phyloP scores from a whole-genome alignment of 2,329 filamentous ascomycete genomes.

The Penicillium decumbens region DNA sequence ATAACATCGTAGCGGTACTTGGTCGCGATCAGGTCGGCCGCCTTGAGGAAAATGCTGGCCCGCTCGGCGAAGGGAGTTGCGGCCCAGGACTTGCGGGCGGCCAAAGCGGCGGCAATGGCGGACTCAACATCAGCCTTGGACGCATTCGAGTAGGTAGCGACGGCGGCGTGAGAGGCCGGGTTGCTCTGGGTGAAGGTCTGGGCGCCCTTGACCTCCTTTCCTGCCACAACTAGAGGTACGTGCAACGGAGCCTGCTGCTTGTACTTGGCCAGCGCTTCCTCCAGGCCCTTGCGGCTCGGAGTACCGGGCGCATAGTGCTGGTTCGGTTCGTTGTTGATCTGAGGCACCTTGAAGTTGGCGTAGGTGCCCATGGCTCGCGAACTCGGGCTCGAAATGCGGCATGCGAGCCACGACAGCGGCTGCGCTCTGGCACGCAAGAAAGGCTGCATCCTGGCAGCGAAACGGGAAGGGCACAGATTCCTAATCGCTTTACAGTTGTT shows the following conservation, averaged over 20 bases:
- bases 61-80: constrained; percentile 81
- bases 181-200: constrained; percentile 62
- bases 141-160: constrained; percentile 83
- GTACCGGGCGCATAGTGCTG: constrained; percentile 86
- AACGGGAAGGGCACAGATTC: background rate
- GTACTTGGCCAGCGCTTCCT: constrained; percentile 65
- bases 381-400: constrained; percentile 19
- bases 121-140: constrained; percentile 67
- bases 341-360: constrained; percentile 81
- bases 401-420: constrained; percentile 21
- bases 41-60: constrained; percentile 91
- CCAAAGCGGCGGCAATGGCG: constrained; percentile 78
- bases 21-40: constrained; percentile 79
- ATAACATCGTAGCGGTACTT: constrained; percentile 98
- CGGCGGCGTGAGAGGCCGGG: constrained; percentile 71
- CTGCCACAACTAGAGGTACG: constrained; percentile 77
- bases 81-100: constrained; percentile 84
- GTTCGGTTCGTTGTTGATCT: constrained; percentile 90
- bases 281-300: constrained; percentile 68
- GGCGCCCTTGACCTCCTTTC: constrained; percentile 56
- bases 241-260: constrained; percentile 67
- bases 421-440: constrained; percentile 27
- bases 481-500: background rate
- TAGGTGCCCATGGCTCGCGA: constrained; percentile 52
- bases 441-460: constrained; percentile 25